Base-by-base conservation (phyloP, 345 rosid genomes). In the Luvunga scandens region DNA sequence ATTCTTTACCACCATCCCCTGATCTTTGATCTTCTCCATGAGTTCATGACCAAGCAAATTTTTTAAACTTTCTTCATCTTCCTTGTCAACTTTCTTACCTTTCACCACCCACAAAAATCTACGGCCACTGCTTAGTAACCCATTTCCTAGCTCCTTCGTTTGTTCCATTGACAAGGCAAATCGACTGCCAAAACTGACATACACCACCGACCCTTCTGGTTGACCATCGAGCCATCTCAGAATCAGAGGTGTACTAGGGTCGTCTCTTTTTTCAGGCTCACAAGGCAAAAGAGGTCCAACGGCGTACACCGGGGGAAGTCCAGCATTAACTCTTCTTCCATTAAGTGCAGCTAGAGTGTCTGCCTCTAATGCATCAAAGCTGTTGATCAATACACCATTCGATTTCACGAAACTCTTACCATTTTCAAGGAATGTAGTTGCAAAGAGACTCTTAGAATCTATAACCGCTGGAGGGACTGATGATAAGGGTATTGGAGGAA, bases 111-210 rank as follows among this genome's bases (percentile, higher is more conserved):
- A 88, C 3, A 88, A 1, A 75, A 88, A 89, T 9, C 81, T 80
- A 6, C 57, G 68, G 14, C 80, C 79, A 30, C 87, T 78, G 22
- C 64, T 75, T 1, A 74, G 56, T 72, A 90, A 30, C n/a, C 90
- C 93, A 0, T 81, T 59, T 13, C 81, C 89, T 25, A 90, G 53
- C 73, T 90, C 93, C 60, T 75, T 81, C 21, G 75, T 80, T 53
- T 87, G 90, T 42, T 82, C 84, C 25, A 57, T 73, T 13, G 77
- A 64, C 82, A 84, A 50, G 59, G 87, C 71, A 12, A 80, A 73
- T 61, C 85, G 83, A 72, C 91, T 90, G 25, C 91, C 91, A 63
- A 88, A 88, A 76, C 85, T 73, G 14, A 88, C 83, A 30, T 81
- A 88, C 50, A 88, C 65, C 5, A 85, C 90, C 1, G 90, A 90